Conservation (phyloP, 352 stramenopile genomes). For the Globisporangium nunn region DNA sequence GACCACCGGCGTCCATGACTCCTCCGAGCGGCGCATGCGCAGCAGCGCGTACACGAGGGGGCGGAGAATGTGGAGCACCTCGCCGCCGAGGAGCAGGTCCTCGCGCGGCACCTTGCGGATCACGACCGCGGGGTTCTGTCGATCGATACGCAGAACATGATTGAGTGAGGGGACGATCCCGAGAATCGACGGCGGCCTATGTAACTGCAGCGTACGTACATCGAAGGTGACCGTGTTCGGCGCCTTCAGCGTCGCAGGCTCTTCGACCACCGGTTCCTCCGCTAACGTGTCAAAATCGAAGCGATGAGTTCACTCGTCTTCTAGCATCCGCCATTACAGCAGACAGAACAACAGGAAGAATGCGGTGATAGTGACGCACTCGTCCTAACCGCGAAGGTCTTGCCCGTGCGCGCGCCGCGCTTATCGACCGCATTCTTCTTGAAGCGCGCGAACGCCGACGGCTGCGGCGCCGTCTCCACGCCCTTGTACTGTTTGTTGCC, state of each 20-base stretch:
- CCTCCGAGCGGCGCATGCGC: constrained; percentile 40
- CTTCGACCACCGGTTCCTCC: constrained; percentile 19
- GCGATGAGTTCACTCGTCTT: too few relatives aligned
- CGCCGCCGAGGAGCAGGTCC: constrained; percentile 47
- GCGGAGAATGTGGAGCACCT: constrained; percentile 73
- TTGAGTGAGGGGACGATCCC: too few relatives aligned
- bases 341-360: too few relatives aligned
- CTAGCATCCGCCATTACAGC: too few relatives aligned
- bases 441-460: constrained; percentile 54
- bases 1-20: constrained; percentile 53
- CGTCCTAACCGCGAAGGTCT: constrained; percentile 52
- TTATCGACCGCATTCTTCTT: constrained; percentile 40
- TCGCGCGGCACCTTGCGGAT: constrained; percentile 27
- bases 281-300: neutral
- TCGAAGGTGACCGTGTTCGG: constrained; percentile 52
- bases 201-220: constrained; percentile 15
- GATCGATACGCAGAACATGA: too few relatives aligned
- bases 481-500: constrained; percentile 36
- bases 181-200: neutral
- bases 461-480: constrained; percentile 32
- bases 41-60: constrained; percentile 68
- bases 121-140: constrained; percentile 42
- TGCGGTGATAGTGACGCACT: constrained; percentile 1
- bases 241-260: constrained; percentile 10
- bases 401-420: constrained; percentile 58